A percentile compares a stretch with the other conserved stretches of the same genome.
phyloP scores from a whole-genome alignment of 139 green algal species.

The Chlamydomonas incerta region DNA sequence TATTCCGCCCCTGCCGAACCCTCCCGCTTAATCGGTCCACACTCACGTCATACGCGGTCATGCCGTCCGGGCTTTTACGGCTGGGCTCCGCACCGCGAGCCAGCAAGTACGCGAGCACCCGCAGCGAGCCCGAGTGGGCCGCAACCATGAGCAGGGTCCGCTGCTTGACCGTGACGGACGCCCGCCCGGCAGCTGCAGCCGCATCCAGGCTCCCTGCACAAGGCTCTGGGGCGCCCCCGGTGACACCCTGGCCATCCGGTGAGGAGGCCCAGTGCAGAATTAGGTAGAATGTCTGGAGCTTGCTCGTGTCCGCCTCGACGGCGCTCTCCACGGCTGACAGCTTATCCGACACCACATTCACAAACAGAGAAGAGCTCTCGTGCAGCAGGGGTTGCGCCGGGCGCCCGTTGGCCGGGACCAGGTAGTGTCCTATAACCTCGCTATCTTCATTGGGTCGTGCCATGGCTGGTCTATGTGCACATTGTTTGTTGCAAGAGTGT shows the following conservation, averaged over 20 bases:
- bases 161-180: conserved; percentile 58
- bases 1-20: too few relatives aligned
- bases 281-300: conserved; percentile 44
- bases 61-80: conserved; percentile 38
- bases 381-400: conserved; percentile 47
- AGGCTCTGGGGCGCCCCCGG: not conserved
- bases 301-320: conserved; percentile 29
- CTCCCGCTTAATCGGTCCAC: not conserved
- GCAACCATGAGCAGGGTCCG: conserved; percentile 61
- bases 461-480: not conserved
- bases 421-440: conserved; percentile 61
- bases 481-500: conserved; percentile 23
- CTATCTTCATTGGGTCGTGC: conserved; percentile 3
- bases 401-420: conserved; percentile 38
- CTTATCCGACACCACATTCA: conserved; percentile 55
- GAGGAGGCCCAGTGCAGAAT: conserved; percentile 41
- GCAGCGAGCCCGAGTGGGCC: conserved; percentile 47
- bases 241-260: not conserved
- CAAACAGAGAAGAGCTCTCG: conserved; percentile 56
- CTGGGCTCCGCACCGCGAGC: conserved; percentile 51
- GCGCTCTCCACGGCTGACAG: conserved; percentile 32
- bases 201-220: not conserved
- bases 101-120: conserved; percentile 53
- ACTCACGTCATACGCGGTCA: conserved; percentile 47
- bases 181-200: conserved; percentile 8